A percentile compares a stretch with the other conserved stretches of the same genome.
These are phyloP conservation scores for Neodidymelliopsis sp. DNA, from an alignment of 2,329 filamentous ascomycete genomes.

Conservation along the genomic window DNA sequence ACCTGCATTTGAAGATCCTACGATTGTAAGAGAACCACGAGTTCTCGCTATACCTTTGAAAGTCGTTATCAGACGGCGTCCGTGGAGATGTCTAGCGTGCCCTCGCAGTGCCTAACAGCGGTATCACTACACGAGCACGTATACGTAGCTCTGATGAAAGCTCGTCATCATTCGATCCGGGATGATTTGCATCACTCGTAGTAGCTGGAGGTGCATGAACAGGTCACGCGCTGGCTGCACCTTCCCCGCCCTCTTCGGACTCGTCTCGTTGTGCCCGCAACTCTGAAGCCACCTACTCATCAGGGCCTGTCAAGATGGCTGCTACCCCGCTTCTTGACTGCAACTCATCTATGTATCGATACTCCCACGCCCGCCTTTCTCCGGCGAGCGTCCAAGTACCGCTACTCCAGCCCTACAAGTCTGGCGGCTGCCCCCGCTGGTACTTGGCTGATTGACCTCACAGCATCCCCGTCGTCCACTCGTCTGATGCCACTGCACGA, in stretches of 20 bases:
- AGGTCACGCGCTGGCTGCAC: slow-evolving; percentile 45
- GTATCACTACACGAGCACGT: slow-evolving; percentile 5
- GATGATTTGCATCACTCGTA: slow-evolving; percentile 38
- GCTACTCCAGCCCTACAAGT: slow-evolving; percentile 30
- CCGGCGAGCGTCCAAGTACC: slow-evolving; percentile 32
- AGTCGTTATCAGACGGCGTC: neutral
- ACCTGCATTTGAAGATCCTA: slow-evolving; percentile 1
- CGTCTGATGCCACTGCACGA: slow-evolving; percentile 32
- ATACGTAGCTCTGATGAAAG: slow-evolving; percentile 6
- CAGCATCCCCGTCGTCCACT: slow-evolving; percentile 43
- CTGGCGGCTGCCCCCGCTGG: slow-evolving; percentile 38
- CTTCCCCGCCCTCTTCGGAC: slow-evolving; percentile 36
- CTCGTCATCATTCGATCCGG: slow-evolving; percentile 35
- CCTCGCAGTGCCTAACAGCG: neutral
- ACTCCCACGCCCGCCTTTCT: slow-evolving; percentile 24
- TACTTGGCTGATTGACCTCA: slow-evolving; percentile 41
- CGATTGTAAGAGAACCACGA: neutral
- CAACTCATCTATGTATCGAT: slow-evolving; percentile 38
- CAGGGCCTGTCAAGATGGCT: slow-evolving; percentile 15
- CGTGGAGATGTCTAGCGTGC: neutral
- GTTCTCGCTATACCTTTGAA: neutral
- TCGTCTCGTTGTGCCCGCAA: slow-evolving; percentile 40
- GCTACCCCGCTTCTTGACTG: slow-evolving; percentile 49
- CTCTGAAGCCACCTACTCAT: slow-evolving; percentile 48
- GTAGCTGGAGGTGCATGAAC: slow-evolving; percentile 32